Evolutionary conservation across 2,329 filamentous ascomycete species (phyloP).

Genomic region (Colletotrichum aenigma): DNA sequence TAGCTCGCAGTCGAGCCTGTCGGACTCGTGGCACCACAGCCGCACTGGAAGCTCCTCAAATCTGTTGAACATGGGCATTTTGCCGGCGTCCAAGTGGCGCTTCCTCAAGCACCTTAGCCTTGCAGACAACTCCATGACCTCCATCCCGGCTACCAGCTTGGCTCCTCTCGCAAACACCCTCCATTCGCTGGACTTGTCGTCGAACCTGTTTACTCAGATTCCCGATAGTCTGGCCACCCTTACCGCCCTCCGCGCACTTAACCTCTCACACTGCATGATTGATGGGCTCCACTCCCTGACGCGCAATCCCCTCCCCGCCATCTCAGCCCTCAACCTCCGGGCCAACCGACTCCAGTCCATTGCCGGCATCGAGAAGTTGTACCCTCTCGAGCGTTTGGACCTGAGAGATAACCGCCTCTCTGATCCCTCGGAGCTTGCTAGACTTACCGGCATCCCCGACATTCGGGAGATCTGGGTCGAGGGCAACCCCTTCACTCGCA

Average conservation of each 20-base stretch:
- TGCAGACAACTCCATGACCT: slow-evolving; percentile 88
- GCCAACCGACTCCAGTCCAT: slow-evolving; percentile 87
- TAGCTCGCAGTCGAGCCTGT: slow-evolving; percentile 84
- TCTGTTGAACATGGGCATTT: slow-evolving; percentile 69
- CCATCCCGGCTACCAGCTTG: slow-evolving; percentile 76
- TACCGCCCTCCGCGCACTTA: slow-evolving; percentile 87
- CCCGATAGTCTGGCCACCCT: slow-evolving; percentile 88
- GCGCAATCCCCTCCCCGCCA: slow-evolving; percentile 86
- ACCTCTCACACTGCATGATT: slow-evolving; percentile 97
- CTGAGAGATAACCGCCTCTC: slow-evolving; percentile 87
- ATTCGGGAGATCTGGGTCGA: slow-evolving; percentile 92
- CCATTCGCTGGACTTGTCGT: slow-evolving; percentile 89
- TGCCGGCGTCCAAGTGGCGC: slow-evolving; percentile 91
- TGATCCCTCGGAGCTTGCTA: slow-evolving; percentile 90
- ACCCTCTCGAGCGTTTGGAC: slow-evolving; percentile 88
- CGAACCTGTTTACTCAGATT: slow-evolving; percentile 92
- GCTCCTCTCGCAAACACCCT: slow-evolving; percentile 85
- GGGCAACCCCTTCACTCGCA: slow-evolving; percentile 89
- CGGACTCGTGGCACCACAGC: slow-evolving; percentile 65
- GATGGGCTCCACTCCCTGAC: slow-evolving; percentile 88
- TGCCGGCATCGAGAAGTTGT: slow-evolving; percentile 86
- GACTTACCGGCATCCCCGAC: slow-evolving; percentile 88
- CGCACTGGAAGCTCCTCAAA: slow-evolving; percentile 78
- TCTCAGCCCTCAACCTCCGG: slow-evolving; percentile 89
- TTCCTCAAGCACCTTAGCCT: slow-evolving; percentile 92